A percentile compares a stretch with the other conserved stretches of the same genome.
Evolutionary conservation across 169 alveolate species (phyloP).

Genomic region (Cryptosporidium tyzzeri): DNA sequence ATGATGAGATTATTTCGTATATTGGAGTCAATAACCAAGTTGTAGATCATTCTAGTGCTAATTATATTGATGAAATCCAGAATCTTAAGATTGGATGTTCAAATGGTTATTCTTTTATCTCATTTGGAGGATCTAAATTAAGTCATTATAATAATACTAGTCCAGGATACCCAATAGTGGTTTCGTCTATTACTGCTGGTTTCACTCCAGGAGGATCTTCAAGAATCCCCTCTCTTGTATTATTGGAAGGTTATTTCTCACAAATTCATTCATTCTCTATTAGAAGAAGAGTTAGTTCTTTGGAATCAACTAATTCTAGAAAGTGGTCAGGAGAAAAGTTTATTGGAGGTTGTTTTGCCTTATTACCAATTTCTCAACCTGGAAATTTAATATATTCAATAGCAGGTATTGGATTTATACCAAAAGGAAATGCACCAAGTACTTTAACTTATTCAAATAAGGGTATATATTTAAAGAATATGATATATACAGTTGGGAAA

Average conservation of each 20-base stretch:
- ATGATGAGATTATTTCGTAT: conserved; percentile 26
- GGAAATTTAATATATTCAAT: conserved; percentile 52
- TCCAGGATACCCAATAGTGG: conserved; percentile 30
- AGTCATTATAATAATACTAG: conserved; percentile 56
- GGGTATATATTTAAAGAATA: conserved; percentile 50
- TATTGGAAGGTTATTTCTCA: conserved; percentile 55
- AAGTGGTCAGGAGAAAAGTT: conserved; percentile 68
- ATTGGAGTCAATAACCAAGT: conserved; percentile 34
- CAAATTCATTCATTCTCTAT: conserved; percentile 28
- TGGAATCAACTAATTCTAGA: conserved; percentile 43
- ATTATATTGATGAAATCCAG: conserved; percentile 47
- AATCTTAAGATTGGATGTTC: conserved; percentile 61
- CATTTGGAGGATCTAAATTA: conserved; percentile 66
- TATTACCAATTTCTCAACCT: conserved; percentile 59
- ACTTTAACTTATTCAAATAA: conserved; percentile 16
- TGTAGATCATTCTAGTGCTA: conserved; percentile 24
- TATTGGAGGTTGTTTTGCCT: conserved; percentile 63
- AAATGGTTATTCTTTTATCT: conserved; percentile 40
- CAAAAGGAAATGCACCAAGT: conserved; percentile 10
- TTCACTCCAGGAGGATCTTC: conserved; percentile 20
- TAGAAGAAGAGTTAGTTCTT: conserved; percentile 30
- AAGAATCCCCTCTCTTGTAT: conserved; percentile 34
- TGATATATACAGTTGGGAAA: conserved; percentile 25
- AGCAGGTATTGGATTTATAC: conserved; percentile 59
- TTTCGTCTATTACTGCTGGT: conserved; percentile 37